These are phyloP conservation scores for Chaetomiaceae sp. DNA, from an alignment of 2,329 filamentous ascomycete species.

Conservation along the genomic window DNA sequence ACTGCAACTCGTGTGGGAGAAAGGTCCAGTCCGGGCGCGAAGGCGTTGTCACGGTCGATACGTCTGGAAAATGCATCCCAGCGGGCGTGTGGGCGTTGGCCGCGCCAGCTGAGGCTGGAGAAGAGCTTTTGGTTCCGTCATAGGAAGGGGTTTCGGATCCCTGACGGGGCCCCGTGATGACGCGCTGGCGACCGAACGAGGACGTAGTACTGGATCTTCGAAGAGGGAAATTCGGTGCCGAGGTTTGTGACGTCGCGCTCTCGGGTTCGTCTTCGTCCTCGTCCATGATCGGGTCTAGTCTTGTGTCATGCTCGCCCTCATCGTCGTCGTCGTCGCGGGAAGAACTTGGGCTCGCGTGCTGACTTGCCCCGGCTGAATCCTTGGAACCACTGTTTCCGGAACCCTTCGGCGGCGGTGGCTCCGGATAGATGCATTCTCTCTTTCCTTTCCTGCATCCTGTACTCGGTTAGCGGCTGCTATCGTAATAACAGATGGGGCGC, in stretches of 20 bases:
- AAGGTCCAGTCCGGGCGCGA: conserved; percentile 49
- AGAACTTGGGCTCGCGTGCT: conserved; percentile 48
- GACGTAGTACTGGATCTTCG: conserved; percentile 39
- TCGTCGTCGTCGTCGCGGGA: conserved; percentile 51
- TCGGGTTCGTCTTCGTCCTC: conserved; percentile 46
- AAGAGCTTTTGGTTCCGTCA: conserved; percentile 48
- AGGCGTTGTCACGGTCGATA: conserved; percentile 24
- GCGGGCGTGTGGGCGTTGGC: conserved; percentile 35
- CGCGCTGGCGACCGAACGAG: conserved; percentile 34
- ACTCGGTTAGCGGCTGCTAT: conserved; percentile 26
- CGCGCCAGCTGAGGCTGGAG: conserved; percentile 48
- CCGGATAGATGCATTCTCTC: conserved; percentile 86
- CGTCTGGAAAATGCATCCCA: conserved; percentile 30
- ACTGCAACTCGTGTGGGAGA: conserved; percentile 66
- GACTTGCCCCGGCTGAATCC: conserved; percentile 35
- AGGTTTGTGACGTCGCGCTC: conserved; percentile 24
- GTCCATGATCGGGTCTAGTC: conserved; percentile 52
- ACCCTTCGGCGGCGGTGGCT: conserved; percentile 50
- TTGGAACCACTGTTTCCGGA: conserved; percentile 34
- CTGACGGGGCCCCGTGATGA: conserved; percentile 36
- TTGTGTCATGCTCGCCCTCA: conserved; percentile 41
- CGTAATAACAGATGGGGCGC: conserved; percentile 1
- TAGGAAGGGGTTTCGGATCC: conserved; percentile 52
- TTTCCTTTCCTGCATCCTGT: conserved; percentile 86
- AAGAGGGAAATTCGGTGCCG: conserved; percentile 26